A percentile compares a stretch with the other conserved stretches of the same genome.
Conservation (phyloP, 257 asterid species). For the Cruciata laevipes region DNA sequence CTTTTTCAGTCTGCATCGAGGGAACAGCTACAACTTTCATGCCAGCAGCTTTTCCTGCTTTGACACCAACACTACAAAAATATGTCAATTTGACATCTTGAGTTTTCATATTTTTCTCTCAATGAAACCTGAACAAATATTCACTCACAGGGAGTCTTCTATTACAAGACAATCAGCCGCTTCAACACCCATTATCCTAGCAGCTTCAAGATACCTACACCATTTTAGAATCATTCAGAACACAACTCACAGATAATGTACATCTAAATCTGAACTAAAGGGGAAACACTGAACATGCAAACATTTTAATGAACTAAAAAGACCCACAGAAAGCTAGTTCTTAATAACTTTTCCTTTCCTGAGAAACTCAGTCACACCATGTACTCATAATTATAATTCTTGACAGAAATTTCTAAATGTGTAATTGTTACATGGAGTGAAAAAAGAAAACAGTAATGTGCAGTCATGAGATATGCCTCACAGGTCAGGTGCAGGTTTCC, state of each 20-base stretch:
- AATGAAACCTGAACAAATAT: background rate
- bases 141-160: constrained; percentile 78
- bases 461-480: constrained; percentile 28
- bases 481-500: constrained; percentile 93
- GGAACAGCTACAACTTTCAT: constrained; percentile 92
- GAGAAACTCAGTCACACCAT: background rate
- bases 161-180: constrained; percentile 68
- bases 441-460: background rate
- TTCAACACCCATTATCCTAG: constrained; percentile 64
- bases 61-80: constrained; percentile 71
- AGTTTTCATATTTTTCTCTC: background rate
- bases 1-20: constrained; percentile 48
- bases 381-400: background rate
- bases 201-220: constrained; percentile 85
- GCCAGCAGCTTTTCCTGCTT: constrained; percentile 86
- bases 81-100: background rate
- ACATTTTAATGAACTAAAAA: background rate
- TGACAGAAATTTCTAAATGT: background rate
- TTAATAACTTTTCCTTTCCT: too few relatives aligned
- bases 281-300: background rate
- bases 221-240: constrained; percentile 13
- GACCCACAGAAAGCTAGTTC: background rate
- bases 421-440: background rate
- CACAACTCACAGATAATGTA: background rate
- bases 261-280: background rate